Conservation (phyloP, 2,329 filamentous ascomycete species). For the Fusarium subtropicale region DNA sequence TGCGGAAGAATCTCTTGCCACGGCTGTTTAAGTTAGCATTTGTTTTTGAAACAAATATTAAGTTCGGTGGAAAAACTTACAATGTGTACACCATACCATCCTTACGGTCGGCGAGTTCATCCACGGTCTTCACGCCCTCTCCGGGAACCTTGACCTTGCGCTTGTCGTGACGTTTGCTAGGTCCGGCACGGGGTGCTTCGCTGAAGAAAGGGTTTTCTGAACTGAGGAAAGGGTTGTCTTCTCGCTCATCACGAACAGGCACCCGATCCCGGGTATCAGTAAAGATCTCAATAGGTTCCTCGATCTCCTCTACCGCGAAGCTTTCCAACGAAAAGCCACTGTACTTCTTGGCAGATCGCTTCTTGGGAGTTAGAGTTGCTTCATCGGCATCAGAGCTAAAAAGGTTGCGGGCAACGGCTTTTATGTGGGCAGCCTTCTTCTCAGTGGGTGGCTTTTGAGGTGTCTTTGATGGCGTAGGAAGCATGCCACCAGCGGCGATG, state of each 20-base stretch:
- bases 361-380: slow-evolving; percentile 70
- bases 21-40: slow-evolving; percentile 65
- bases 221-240: slow-evolving; percentile 79
- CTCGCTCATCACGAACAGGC: slow-evolving; percentile 72
- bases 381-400: slow-evolving; percentile 70
- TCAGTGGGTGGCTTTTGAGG: slow-evolving; percentile 71
- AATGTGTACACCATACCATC: slow-evolving; percentile 83
- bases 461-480: slow-evolving; percentile 84
- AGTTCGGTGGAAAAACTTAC: slow-evolving; percentile 64
- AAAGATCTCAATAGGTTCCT: slow-evolving; percentile 75
- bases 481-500: slow-evolving; percentile 63
- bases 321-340: slow-evolving; percentile 66
- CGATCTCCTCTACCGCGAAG: slow-evolving; percentile 67
- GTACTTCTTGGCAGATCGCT: slow-evolving; percentile 68
- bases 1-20: slow-evolving; percentile 82
- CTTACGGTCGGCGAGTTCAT: slow-evolving; percentile 71
- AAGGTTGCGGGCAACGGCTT: slow-evolving; percentile 69
- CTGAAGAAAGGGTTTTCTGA: slow-evolving; percentile 78
- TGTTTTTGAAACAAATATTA: neutral
- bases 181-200: slow-evolving; percentile 54
- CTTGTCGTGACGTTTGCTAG: slow-evolving; percentile 64
- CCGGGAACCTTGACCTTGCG: slow-evolving; percentile 67
- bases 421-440: slow-evolving; percentile 63
- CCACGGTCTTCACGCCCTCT: slow-evolving; percentile 68
- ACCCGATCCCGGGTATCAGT: slow-evolving; percentile 84